Evolutionary conservation across 345 rosid genomes (phyloP).

Genomic region (Physaria fendleri): DNA sequence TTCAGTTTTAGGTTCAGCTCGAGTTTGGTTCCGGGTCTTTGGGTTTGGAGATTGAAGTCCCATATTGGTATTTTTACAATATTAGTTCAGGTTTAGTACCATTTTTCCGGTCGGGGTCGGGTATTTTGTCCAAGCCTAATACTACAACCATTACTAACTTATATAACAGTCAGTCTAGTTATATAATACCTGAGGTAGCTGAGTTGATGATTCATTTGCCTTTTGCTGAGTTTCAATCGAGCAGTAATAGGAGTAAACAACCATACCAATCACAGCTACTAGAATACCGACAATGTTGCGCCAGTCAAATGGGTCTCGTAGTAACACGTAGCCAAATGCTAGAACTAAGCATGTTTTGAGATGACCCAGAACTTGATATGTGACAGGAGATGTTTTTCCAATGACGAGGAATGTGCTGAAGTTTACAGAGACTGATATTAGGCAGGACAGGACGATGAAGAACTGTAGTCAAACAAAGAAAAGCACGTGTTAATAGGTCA

Average conservation of each 20-base stretch:
- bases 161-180: too few relatives aligned
- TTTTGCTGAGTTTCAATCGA: constrained; percentile 76
- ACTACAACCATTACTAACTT: too few relatives aligned
- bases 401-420: constrained; percentile 98
- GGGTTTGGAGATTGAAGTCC: too few relatives aligned
- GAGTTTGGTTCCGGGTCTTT: too few relatives aligned
- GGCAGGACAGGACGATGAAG: constrained; percentile 96
- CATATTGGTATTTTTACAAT: too few relatives aligned
- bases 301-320: constrained; percentile 94
- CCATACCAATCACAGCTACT: constrained; percentile 93
- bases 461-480: constrained; percentile 61
- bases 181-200: constrained; percentile 69
- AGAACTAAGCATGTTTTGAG: constrained; percentile 95
- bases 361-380: constrained; percentile 99
- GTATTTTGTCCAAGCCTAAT: too few relatives aligned
- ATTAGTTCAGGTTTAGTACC: too few relatives aligned
- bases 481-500: constrained; percentile 1
- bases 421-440: constrained; percentile 98
- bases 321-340: constrained; percentile 92
- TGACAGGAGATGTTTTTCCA: constrained; percentile 99
- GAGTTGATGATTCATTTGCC: constrained; percentile 54
- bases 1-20: too few relatives aligned
- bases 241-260: constrained; percentile 83
- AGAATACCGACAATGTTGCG: constrained; percentile 90
- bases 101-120: too few relatives aligned